Base-by-base conservation (phyloP, 768 basidiomycete species). In the Mrakia gelida region DNA sequence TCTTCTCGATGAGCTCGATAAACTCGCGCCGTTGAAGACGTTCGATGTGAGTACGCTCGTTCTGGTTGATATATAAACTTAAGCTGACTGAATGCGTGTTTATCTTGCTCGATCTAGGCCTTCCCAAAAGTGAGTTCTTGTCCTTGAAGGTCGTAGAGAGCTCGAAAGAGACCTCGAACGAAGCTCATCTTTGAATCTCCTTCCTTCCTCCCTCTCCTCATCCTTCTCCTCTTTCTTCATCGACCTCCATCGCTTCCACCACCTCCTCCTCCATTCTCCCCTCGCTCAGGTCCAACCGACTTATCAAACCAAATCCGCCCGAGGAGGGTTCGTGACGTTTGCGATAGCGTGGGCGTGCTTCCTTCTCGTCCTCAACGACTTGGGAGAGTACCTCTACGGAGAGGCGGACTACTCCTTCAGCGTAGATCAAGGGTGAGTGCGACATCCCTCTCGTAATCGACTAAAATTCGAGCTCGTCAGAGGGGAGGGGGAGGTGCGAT, bases 331-430 rank as follows among this genome's bases (percentile, higher is more conserved):
- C 84, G 87, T 93, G 85, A 94, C 93, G 28, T 79, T 93, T 81
- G 88, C 91, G 79, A 89, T 94, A 74, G 75, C 70, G 10, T 80
- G 91, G 63, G 80, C 93, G 65, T 89, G 92, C 16, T 85, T 92
- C 73, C 81, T 94, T 34, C 88, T 96, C 28, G 88, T 95, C 76
- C 87, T 94, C 79, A 95, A 96, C 81, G 95, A 98, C 82, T 85
- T 95, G 62, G 90, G 90, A 71, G 95, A 98, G 83, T 98, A 89
- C 82, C 85, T 98, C 49, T 98, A 92, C 89, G 96, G 96, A 63
- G 95, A 94, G 89, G 91, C 93, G 10, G 92, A 93, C 82, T 91
- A 91, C 81, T 90, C 91, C 82, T 99, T 98, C 84, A 91, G 89
- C 80, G 91, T 99, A 73, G 95, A 98, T 82, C 45, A 84, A 84